Evolutionary conservation across 139 green algal genomes (phyloP).

Genomic region (Desmodesmus armatus): DNA sequence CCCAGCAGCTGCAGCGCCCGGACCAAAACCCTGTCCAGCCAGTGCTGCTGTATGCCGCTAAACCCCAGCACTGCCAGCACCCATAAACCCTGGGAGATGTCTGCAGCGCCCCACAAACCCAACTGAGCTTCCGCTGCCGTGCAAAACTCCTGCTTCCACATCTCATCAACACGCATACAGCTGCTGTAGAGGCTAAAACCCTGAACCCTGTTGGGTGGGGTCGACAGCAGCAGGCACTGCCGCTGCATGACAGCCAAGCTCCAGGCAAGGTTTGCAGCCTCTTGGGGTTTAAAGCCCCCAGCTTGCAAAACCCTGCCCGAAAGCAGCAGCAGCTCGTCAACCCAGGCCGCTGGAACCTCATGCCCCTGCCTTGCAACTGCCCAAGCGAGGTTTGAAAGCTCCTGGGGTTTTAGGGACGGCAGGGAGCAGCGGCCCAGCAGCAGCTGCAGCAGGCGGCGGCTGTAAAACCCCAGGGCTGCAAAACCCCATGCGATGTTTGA

Average conservation of each 20-base stretch:
- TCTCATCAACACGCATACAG: not conserved
- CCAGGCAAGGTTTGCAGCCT: slow-evolving; percentile 1
- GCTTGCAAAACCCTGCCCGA: not conserved
- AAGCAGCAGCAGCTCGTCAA: slow-evolving; percentile 6
- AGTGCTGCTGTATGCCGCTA: not conserved
- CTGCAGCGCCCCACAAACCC: not conserved
- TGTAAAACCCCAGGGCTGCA: not conserved
- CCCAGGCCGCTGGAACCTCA: not conserved
- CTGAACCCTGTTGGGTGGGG: no score
- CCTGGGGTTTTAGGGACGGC: not conserved
- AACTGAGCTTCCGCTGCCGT: not conserved
- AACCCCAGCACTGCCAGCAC: not conserved
- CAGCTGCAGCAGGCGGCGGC: slow-evolving; percentile 14
- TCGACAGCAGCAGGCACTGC: not conserved
- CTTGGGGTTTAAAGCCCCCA: not conserved
- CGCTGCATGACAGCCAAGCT: not conserved
- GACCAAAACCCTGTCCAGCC: not conserved
- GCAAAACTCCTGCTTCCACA: not conserved
- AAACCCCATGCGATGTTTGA: slow-evolving; percentile 3
- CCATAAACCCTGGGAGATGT: not conserved
- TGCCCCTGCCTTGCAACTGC: not conserved
- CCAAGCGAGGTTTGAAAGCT: slow-evolving; percentile 14
- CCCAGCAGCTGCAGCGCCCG: not conserved
- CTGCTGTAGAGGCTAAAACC: no score
- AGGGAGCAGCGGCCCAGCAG: not conserved